Evolutionary conservation across 768 basidiomycete genomes (phyloP).

Genomic region (Lepiota subincarnata): DNA sequence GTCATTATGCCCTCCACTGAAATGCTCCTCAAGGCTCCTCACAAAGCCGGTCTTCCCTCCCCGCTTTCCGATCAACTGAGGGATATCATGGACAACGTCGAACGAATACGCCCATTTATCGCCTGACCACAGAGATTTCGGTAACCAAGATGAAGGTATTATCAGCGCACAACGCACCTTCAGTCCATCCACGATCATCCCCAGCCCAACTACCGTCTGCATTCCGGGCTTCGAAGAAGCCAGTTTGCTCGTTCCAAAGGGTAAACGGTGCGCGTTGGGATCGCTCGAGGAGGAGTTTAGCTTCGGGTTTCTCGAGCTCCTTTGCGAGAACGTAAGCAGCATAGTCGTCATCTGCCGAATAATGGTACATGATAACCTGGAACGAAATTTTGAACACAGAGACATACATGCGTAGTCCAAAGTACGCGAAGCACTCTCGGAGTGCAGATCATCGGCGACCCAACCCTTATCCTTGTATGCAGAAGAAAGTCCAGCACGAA

Average conservation of each 20-base stretch:
- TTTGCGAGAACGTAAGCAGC: conserved; percentile 62
- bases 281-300: conserved; percentile 48
- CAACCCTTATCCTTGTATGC: conserved; percentile 67
- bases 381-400: neutral
- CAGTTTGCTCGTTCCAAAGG: conserved; percentile 64
- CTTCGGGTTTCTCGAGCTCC: conserved; percentile 46
- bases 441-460: conserved; percentile 77
- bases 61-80: conserved; percentile 53
- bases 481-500: conserved; percentile 69
- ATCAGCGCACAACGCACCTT: conserved; percentile 40
- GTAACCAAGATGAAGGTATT: neutral
- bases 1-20: conserved; percentile 65
- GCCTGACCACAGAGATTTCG: conserved; percentile 21
- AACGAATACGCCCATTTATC: conserved; percentile 70
- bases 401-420: conserved; percentile 72
- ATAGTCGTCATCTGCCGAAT: conserved; percentile 65
- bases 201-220: conserved; percentile 71
- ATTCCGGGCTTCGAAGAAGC: conserved; percentile 81
- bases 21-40: conserved; percentile 57
- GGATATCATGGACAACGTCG: conserved; percentile 69
- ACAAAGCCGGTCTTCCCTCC: conserved; percentile 69
- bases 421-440: conserved; percentile 75
- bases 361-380: neutral
- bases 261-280: conserved; percentile 53
- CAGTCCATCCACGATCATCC: conserved; percentile 71